These are phyloP conservation scores for Populus trichocarpa DNA, from an alignment of 441 rosid genomes.

Conservation along the genomic window DNA sequence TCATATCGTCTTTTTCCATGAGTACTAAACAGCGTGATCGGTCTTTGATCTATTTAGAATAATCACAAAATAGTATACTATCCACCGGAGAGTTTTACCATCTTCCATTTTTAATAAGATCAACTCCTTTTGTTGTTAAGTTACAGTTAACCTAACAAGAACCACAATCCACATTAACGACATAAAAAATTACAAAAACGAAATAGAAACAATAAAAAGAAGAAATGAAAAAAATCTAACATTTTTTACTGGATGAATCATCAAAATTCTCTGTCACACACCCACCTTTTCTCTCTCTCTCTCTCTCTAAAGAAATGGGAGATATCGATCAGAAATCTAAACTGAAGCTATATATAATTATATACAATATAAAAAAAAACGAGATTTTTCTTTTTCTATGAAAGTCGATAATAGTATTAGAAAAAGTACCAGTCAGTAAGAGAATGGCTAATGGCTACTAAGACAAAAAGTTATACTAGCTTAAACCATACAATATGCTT, in stretches of 20 bases:
- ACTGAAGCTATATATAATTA: neutral
- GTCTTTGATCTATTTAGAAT: neutral
- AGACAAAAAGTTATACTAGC: neutral
- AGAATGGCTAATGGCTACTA: neutral
- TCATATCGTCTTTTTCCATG: neutral
- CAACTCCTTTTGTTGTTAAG: slow-evolving; percentile 23
- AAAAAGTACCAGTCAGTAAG: neutral
- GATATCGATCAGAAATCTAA: neutral
- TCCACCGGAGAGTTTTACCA: neutral
- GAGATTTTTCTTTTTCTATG: neutral
- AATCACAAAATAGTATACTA: neutral
- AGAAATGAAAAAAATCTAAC: neutral
- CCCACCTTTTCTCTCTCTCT: neutral
- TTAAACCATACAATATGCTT: neutral
- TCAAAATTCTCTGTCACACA: neutral
- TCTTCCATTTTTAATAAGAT: slow-evolving; percentile 2
- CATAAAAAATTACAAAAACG: no score
- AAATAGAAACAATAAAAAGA: neutral
- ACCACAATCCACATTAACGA: neutral
- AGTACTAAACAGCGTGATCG: neutral
- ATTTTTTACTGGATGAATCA: neutral
- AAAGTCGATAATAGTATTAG: neutral
- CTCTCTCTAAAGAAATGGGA: neutral
- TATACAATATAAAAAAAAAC: no score
- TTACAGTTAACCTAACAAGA: slow-evolving; percentile 45